Percentiles rank a stretch among this genome's conserved stretches.
Evolutionary conservation across 2,329 filamentous ascomycete species (phyloP).

Genomic region (Claviceps cyperi): DNA sequence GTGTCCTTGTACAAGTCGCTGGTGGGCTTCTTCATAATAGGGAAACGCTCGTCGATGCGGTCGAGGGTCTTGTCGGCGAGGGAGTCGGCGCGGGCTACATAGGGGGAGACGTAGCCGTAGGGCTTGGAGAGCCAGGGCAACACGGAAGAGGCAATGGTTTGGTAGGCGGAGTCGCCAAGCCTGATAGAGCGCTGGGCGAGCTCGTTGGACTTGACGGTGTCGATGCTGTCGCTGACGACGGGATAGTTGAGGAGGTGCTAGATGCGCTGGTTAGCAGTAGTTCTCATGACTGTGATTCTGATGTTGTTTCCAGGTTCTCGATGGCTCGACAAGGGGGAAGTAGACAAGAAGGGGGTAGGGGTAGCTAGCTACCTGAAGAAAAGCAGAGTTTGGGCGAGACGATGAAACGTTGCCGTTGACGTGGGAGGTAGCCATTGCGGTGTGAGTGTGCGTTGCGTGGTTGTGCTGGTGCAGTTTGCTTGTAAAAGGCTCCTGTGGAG

Average conservation of each 20-base stretch:
- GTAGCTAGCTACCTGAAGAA: constrained; percentile 27
- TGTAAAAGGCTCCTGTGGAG: background rate
- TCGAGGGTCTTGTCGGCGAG: constrained; percentile 58
- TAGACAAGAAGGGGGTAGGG: too few relatives aligned
- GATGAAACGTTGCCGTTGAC: constrained; percentile 37
- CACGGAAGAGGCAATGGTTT: constrained; percentile 61
- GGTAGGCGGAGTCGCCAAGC: constrained; percentile 60
- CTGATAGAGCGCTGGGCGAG: constrained; percentile 73
- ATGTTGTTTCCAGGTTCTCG: too few relatives aligned
- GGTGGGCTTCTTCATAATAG: constrained; percentile 61
- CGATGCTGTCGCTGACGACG: constrained; percentile 62
- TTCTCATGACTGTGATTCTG: too few relatives aligned
- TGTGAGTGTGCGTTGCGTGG: background rate
- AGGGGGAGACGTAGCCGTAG: constrained; percentile 71
- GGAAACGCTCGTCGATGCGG: constrained; percentile 56
- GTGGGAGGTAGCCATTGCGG: constrained; percentile 25
- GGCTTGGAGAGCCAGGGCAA: constrained; percentile 58
- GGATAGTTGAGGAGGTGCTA: constrained; percentile 81
- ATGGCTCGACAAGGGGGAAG: background rate
- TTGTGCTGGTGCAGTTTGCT: background rate
- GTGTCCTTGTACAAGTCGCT: constrained; percentile 53
- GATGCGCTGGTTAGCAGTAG: background rate
- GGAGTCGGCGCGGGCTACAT: constrained; percentile 67
- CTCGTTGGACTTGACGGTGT: constrained; percentile 66
- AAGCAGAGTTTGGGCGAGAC: constrained; percentile 31